phyloP scores from a whole-genome alignment of 257 asterid genomes.

The Prunella vulgaris region DNA sequence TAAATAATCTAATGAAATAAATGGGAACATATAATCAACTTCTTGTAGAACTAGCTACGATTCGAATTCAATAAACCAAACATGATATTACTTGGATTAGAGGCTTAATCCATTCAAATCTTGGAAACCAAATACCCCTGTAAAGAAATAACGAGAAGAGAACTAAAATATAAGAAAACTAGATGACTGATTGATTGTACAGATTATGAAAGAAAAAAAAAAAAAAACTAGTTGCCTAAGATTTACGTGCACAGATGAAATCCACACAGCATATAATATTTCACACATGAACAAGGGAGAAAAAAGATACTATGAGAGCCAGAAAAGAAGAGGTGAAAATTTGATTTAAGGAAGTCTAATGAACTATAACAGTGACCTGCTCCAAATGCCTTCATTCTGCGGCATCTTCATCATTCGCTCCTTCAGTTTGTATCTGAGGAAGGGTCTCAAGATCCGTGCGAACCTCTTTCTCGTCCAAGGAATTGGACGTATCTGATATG shows the following conservation, averaged over 20 bases:
- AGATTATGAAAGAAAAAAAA: not conserved
- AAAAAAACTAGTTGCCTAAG: conserved; percentile 25
- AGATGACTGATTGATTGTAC: conserved; percentile 26
- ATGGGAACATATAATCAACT: too few species aligned
- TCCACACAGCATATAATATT: conserved; percentile 21
- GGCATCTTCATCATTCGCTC: conserved; percentile 55
- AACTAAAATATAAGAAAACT: conserved; percentile 12
- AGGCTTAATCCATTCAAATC: too few species aligned
- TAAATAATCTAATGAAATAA: too few species aligned
- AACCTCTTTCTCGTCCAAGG: conserved; percentile 50
- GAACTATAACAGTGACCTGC: too few species aligned
- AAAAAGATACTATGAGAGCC: conserved; percentile 20
- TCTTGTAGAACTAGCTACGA: too few species aligned
- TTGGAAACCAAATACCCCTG: not conserved
- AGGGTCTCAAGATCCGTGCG: conserved; percentile 58
- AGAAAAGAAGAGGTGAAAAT: conserved; percentile 20
- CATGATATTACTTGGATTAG: too few species aligned
- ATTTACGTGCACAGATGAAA: conserved; percentile 29
- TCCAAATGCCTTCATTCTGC: conserved; percentile 37
- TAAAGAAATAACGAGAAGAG: not conserved
- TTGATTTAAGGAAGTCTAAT: conserved; percentile 13
- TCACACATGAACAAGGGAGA: conserved; percentile 10
- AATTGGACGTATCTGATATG: conserved; percentile 45
- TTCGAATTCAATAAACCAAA: too few species aligned
- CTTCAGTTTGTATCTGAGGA: conserved; percentile 63